Evolutionary conservation across 164 flowering plant genomes (phyloP).

Genomic region (Pachysandra terminalis): DNA sequence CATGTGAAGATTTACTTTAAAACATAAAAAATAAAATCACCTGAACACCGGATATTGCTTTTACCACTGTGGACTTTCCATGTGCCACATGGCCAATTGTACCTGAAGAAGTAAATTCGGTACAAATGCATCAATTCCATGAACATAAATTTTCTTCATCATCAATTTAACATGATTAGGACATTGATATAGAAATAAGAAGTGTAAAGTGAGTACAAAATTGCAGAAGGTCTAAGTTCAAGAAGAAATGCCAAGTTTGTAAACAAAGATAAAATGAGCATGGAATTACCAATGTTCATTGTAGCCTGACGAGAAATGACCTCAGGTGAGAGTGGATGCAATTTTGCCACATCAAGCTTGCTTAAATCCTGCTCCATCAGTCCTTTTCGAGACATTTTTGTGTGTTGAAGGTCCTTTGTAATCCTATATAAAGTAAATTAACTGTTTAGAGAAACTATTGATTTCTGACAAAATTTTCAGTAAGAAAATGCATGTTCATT

Average conservation of each 20-base stretch:
- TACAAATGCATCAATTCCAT: background rate
- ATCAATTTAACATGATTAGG: background rate
- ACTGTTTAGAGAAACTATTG: no score
- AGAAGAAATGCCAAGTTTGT: no score
- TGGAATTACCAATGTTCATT: constrained; percentile 68
- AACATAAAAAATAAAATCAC: constrained; percentile 23
- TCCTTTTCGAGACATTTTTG: constrained; percentile 79
- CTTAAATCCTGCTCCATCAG: constrained; percentile 94
- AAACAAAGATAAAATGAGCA: background rate
- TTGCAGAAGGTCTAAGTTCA: no score
- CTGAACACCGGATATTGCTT: constrained; percentile 97
- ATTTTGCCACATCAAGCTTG: constrained; percentile 72
- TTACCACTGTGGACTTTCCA: constrained; percentile 94
- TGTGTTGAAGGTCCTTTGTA: background rate
- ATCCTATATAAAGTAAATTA: background rate
- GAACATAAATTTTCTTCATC: background rate
- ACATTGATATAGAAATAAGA: background rate
- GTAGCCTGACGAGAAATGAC: constrained; percentile 96
- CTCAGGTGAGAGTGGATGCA: constrained; percentile 90
- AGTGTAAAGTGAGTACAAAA: no score
- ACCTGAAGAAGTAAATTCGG: constrained; percentile 32
- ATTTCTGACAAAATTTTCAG: no score
- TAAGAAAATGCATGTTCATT: no score
- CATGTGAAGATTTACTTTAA: no score
- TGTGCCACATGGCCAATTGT: constrained; percentile 99